Evolutionary conservation across 2,329 filamentous ascomycete genomes (phyloP).

Genomic region (Phoma sp.): DNA sequence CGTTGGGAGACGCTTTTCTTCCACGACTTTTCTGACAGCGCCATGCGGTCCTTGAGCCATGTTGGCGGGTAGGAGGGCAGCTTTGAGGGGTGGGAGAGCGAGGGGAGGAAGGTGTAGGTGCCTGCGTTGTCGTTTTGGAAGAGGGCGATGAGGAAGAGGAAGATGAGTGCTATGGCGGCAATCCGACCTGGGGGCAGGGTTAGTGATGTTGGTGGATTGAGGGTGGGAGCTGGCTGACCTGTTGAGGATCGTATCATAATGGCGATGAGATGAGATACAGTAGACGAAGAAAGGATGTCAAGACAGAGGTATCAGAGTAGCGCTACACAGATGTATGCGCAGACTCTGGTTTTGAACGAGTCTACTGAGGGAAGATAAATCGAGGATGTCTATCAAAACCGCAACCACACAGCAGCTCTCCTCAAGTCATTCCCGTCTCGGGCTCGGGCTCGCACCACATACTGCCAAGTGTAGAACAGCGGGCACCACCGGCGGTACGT

Average conservation of each 20-base stretch:
- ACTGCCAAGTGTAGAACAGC: constrained; percentile 17
- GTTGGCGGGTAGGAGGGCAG: constrained; percentile 25
- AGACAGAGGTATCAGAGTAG: background rate
- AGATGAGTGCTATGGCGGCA: constrained; percentile 29
- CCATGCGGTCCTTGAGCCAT: constrained; percentile 38
- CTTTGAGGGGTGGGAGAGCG: constrained; percentile 21
- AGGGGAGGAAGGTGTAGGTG: constrained; percentile 32
- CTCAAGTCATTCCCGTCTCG: constrained; percentile 12
- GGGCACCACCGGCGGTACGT: constrained; percentile 1
- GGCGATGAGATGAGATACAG: background rate
- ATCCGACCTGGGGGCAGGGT: constrained; percentile 26
- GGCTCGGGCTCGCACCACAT: constrained; percentile 12
- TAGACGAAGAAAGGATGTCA: background rate
- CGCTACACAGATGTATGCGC: background rate
- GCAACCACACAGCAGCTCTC: background rate
- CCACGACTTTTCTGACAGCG: constrained; percentile 40
- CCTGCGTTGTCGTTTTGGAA: constrained; percentile 35
- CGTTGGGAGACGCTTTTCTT: constrained; percentile 36
- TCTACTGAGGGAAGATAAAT: background rate
- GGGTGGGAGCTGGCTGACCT: constrained; percentile 16
- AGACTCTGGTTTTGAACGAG: constrained; percentile 17
- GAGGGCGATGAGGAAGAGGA: constrained; percentile 33
- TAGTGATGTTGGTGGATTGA: background rate
- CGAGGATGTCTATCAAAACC: constrained; percentile 1
- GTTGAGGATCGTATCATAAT: constrained; percentile 30